Conservation (phyloP, 768 basidiomycete species). For the Baorangia bicolor region DNA sequence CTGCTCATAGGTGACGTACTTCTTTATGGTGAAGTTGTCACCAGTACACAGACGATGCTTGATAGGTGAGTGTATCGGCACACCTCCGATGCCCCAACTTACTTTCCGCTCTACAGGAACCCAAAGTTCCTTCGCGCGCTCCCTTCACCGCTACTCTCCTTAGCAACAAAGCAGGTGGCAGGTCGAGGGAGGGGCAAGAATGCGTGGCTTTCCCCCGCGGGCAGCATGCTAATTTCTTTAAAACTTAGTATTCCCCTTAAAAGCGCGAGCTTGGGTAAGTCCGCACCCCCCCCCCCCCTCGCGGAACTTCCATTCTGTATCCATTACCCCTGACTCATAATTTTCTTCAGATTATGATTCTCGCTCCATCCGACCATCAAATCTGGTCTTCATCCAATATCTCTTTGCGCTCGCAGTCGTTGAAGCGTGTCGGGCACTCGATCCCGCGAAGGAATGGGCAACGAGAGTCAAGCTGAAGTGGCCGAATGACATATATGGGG, state of each 20-base stretch:
- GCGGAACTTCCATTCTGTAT: background rate
- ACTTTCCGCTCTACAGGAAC: constrained; percentile 55
- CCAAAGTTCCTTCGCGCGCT: constrained; percentile 64
- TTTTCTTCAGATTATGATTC: background rate
- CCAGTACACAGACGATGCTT: constrained; percentile 93
- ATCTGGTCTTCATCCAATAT: constrained; percentile 92
- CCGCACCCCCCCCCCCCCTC: background rate
- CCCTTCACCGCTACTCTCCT: constrained; percentile 74
- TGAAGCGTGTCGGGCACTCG: constrained; percentile 66
- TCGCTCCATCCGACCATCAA: constrained; percentile 36
- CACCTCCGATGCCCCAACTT: background rate
- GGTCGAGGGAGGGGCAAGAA: constrained; percentile 90
- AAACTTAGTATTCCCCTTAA: constrained; percentile 24
- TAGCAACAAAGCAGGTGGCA: constrained; percentile 84
- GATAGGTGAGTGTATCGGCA: constrained; percentile 63
- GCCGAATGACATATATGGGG: constrained; percentile 95
- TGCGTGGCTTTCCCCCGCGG: constrained; percentile 88
- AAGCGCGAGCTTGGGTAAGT: constrained; percentile 5
- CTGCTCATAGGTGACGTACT: constrained; percentile 76
- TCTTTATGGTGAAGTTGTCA: constrained; percentile 85
- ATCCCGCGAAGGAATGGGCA: constrained; percentile 48
- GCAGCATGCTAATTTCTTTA: constrained; percentile 72
- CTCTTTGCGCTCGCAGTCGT: constrained; percentile 87
- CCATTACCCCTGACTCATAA: background rate
- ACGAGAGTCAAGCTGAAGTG: constrained; percentile 80